These are phyloP conservation scores for Trypanosoma avium DNA, from an alignment of 208 protist species.

Conservation along the genomic window DNA sequence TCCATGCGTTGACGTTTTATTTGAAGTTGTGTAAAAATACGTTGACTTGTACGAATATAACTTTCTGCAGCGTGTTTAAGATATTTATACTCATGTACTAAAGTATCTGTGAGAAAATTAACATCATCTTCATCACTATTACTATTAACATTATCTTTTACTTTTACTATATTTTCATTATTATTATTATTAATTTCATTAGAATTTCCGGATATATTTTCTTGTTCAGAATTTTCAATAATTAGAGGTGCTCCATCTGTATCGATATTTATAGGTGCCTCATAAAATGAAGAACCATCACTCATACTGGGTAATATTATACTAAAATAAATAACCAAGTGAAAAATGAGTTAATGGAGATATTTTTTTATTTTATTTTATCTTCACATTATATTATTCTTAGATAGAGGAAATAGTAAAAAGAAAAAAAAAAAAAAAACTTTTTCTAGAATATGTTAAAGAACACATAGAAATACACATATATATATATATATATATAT, in stretches of 20 bases:
- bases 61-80: background rate
- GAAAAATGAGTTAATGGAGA: too few species aligned
- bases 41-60: background rate
- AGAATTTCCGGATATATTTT: too few species aligned
- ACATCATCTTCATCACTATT: background rate
- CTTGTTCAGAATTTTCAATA: background rate
- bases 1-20: slow-evolving; percentile 11
- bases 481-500: too few species aligned
- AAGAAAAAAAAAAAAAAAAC: too few species aligned
- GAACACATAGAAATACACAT: too few species aligned
- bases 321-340: too few species aligned
- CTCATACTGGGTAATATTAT: background rate
- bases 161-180: background rate
- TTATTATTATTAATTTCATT: background rate
- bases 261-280: background rate
- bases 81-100: slow-evolving; percentile 2
- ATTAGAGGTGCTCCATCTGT: slow-evolving; percentile 6
- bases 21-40: background rate
- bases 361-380: slow-evolving; percentile 3
- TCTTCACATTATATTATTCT: too few species aligned
- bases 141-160: background rate
- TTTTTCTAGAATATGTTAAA: too few species aligned
- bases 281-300: slow-evolving; percentile 1
- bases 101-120: background rate
- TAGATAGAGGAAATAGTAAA: too few species aligned